Base-by-base conservation (phyloP, 371 early-diverging fungal species). In the Lichtheimia ornata region DNA sequence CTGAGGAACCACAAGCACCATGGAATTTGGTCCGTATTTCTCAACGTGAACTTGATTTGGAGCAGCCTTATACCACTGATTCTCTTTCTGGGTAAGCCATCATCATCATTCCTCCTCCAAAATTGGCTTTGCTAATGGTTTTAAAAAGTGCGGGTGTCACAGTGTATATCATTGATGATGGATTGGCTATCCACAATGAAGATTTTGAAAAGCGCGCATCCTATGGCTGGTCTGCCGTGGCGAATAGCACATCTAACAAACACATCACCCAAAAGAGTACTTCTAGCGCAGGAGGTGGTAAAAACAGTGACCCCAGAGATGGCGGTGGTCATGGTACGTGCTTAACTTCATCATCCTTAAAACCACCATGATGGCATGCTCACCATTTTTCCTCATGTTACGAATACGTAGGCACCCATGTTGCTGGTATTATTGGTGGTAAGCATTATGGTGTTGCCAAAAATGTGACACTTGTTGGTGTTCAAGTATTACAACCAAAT, bases 391-490 rank as follows among this genome's bases (percentile, higher is more conserved):
- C 94, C 12, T 35, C 6, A 22, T 22, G 22, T 22, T 22, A 22
- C 22, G 22, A 22, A 22, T 9, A 35, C 2, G 9, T 47, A 47
- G 47, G 47, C 17, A 47, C 47, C 22, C 93, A 94, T 69, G 90
- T 89, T 40, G 84, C 93, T 49, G 91, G 94, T 50, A 89, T 88
- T 24, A 84, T 92, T 62, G 95, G 80, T 28, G 87, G 91, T 20
- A 81, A 71, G 24, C 84, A 77, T 1, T 89, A 81, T 69, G 98
- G 96, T 66, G 91, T 97, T 45, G 94, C 96, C 59, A 95, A 95
- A 70, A 91, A 93, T 64, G 91, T 83, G 27, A 85, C 70, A 20
- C 53, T 97, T 18, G 80, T 94, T 44, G 89, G 91, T 58, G 94
- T 96, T 50, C 93, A 94, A 74, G 94, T 96, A 14, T 73, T 97